Conservation (phyloP, 108 stramenopile species). For the Nitzschia sp. region DNA sequence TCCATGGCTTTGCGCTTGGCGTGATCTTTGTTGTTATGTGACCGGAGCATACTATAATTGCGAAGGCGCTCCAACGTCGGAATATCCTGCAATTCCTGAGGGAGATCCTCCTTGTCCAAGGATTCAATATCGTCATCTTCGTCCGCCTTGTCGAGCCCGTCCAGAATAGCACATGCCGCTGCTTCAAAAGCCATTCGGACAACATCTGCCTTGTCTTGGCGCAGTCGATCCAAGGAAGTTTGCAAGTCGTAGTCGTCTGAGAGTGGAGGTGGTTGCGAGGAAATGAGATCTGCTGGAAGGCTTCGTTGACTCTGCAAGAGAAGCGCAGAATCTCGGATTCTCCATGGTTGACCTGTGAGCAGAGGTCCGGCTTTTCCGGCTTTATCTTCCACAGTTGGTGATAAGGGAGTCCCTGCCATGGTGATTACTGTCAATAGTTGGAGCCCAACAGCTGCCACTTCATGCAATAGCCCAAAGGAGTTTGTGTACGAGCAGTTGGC, state of each 20-base stretch:
- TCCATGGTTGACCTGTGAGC: conserved; percentile 15
- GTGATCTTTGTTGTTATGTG: conserved; percentile 49
- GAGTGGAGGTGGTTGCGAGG: neutral
- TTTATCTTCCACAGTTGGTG: too few relatives aligned
- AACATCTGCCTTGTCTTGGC: conserved; percentile 42
- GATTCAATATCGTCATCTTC: conserved; percentile 30
- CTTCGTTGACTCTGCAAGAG: conserved; percentile 9
- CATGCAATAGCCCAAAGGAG: too few relatives aligned
- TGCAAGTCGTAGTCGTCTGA: conserved; percentile 25
- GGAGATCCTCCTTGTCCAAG: conserved; percentile 14
- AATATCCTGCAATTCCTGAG: conserved; percentile 18
- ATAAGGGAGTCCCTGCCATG: too few relatives aligned
- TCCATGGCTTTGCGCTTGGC: conserved; percentile 29
- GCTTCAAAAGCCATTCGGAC: conserved; percentile 45
- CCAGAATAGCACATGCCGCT: conserved; percentile 38
- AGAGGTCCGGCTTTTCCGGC: too few relatives aligned
- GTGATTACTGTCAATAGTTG: too few relatives aligned
- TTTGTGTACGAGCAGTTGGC: too few relatives aligned
- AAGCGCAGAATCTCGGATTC: conserved; percentile 35
- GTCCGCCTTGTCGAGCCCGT: conserved; percentile 25
- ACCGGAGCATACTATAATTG: conserved; percentile 30
- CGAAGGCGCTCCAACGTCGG: conserved; percentile 36
- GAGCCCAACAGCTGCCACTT: too few relatives aligned
- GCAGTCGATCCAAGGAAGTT: conserved; percentile 22
- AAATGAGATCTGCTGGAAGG: neutral